Evolutionary conservation across 176 grass and related monocot genomes (phyloP), one percentile per base, ranked within the genome.

Genomic region (Eleusine indica): DNA sequence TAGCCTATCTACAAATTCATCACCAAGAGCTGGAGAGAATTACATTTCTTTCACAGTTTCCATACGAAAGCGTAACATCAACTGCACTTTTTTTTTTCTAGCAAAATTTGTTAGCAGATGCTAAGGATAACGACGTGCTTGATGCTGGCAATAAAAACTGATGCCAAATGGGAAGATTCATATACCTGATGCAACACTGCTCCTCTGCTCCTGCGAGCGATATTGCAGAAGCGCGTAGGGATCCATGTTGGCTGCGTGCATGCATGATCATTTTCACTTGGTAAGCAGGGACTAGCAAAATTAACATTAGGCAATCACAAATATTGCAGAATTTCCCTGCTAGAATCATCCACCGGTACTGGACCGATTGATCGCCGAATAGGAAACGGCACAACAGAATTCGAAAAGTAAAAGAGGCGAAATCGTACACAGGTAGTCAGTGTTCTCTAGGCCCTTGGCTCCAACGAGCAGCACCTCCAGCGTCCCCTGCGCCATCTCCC

Each of bases 361-460:
- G 21, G 28, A 1, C 18, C 9, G 10, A 62, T 22, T 15, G 7
- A 81, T 22, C 32, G 14, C 29, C 40, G 8, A 25, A 64, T 56
- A 5, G 41, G 42, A 21, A 70, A 6, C 61, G 2, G 9, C 2
- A 9, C 16, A 38, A 46, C 3, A 1, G 7, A 48, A 74, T 10
- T 68, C 40, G 30, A 10, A 71, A 51, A 4, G 43, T 14, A 52
- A 51, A 4, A 0, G 7, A 30, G 30, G 57, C 18, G 32, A 22
- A 53, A 64, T 6, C 89, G 44, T 91, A 99, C 93, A 87, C 32
- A 99, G 85, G 86, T 61, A 96, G 17, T 96, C 96, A 69, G 91
- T 86, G 91, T 94, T 90, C 87, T 94, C 85, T 75, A 94, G 92
- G 79, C 92, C 85, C 82, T 92, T 94, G 70, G 93, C 93, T 62